These are phyloP conservation scores for Amborella trichopoda DNA, from an alignment of 164 flowering plant genomes.

Conservation along the genomic window DNA sequence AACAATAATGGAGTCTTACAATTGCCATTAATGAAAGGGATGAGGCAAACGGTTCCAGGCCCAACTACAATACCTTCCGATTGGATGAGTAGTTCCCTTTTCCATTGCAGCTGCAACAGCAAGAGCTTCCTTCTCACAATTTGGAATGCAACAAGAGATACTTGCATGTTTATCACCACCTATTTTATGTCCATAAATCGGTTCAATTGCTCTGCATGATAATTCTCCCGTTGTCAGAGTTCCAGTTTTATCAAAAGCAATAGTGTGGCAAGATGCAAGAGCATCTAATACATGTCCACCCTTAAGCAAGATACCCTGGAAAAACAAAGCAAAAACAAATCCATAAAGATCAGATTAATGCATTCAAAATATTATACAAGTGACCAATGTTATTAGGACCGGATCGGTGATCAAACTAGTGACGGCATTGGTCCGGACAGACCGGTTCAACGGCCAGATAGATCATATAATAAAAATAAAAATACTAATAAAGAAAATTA, in stretches of 20 bases:
- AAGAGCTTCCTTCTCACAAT: conserved; percentile 93
- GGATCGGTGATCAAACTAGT: no score
- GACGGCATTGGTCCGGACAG: no score
- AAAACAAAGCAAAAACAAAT: background rate
- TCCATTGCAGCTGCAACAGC: conserved; percentile 99
- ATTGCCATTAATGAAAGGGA: no score
- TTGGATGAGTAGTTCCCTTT: conserved; percentile 98
- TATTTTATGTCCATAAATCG: conserved; percentile 68
- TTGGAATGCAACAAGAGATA: conserved; percentile 70
- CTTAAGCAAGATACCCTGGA: conserved; percentile 89
- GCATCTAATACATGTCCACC: conserved; percentile 98
- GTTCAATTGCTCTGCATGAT: conserved; percentile 83
- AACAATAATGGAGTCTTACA: no score
- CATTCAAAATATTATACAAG: background rate
- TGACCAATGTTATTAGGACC: no score
- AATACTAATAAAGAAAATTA: no score
- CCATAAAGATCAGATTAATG: background rate
- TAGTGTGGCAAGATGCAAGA: conserved; percentile 73
- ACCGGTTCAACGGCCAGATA: no score
- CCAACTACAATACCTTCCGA: conserved; percentile 72
- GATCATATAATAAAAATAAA: no score
- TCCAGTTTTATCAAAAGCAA: conserved; percentile 99
- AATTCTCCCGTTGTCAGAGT: conserved; percentile 95
- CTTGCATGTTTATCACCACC: conserved; percentile 12
- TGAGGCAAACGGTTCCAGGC: no score